A percentile compares a stretch with the other conserved stretches of the same genome.
phyloP scores from a whole-genome alignment of 768 basidiomycete species.

The Pleurotus sapidus region DNA sequence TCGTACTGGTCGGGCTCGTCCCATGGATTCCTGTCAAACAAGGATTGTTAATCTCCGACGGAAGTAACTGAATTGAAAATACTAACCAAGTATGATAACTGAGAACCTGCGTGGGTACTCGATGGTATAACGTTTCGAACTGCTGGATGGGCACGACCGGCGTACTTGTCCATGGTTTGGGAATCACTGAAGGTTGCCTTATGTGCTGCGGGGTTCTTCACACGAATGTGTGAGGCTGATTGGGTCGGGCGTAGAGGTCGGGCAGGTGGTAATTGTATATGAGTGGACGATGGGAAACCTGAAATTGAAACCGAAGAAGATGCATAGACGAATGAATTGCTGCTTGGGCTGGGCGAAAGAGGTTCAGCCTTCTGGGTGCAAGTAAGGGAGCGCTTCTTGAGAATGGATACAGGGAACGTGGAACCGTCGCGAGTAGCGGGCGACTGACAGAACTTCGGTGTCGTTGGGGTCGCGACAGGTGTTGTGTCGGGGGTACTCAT shows the following conservation, averaged over 20 bases:
- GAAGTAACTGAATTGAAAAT: not conserved
- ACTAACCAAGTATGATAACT: constrained; percentile 5
- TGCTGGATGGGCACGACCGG: too few relatives aligned
- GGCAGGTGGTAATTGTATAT: not conserved
- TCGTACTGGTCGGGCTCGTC: not conserved
- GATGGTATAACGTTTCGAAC: not conserved
- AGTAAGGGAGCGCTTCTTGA: constrained; percentile 16
- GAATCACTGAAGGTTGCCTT: constrained; percentile 21
- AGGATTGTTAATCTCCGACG: not conserved
- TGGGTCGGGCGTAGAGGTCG: constrained; percentile 16
- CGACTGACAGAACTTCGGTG: constrained; percentile 20
- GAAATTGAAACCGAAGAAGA: constrained; percentile 38
- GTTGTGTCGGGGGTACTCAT: constrained; percentile 37
- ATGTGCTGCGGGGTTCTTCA: constrained; percentile 11
- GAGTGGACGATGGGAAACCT: constrained; percentile 9
- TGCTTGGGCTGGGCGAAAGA: constrained; percentile 1
- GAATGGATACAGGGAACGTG: constrained; percentile 14
- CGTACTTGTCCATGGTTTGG: not conserved
- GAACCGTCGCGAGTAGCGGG: constrained; percentile 10
- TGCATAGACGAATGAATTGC: constrained; percentile 14
- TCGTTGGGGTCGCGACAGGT: constrained; percentile 40
- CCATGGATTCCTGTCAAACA: constrained; percentile 9
- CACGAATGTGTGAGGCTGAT: constrained; percentile 19
- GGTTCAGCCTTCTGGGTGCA: not conserved
- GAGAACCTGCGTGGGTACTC: not conserved